Base-by-base conservation (phyloP, 352 stramenopile genomes). In the Paralagenidium karlingii region DNA sequence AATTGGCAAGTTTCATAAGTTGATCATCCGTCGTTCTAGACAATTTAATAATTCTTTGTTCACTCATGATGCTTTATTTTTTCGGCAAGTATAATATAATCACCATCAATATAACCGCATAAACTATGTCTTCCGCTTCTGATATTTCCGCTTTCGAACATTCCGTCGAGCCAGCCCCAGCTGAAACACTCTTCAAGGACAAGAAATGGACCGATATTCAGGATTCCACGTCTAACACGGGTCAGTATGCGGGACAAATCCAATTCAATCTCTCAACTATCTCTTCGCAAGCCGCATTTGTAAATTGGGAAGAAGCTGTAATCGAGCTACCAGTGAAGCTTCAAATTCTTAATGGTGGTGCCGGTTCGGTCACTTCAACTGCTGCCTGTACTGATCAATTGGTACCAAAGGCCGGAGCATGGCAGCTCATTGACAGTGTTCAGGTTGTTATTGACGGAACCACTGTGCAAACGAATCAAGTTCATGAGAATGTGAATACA, bases 151-250 rank as follows among this genome's bases (percentile, higher is more conserved):
- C 43, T 43, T 49, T 38, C 27, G 43, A 49, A 43, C 43, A 49
- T 30, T 49, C 43, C 15, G 43, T 49, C 24, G 43, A 49, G 34
- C 43, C 43, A 43, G 43, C 27, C 32, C 43, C 33, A 49, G 24
- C 43, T 42, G 43, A 49, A 27, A 49, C 43, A 19, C 43, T 49
- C 24, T 49, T 49, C 33, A 18, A 29, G 11, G 43, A 49, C 30
- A 49, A 49, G 43, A 49, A 49, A 43, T 49, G 43, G 43, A 49
- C 43, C 9, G 37, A 49, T 42, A 49, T 43, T 49, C 43, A 49
- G 27, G 43, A 49, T 38, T 49, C 43, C 6, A 49, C 43, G 1
- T 43, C 33, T 38, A 49, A 49, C 19, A 49, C 43, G 29, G 43
- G 43, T 38, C 43, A 49, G 25, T 49, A 49, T 21, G 24, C 43